Evolutionary conservation across 2,329 filamentous ascomycete species (phyloP).

Genomic region (Rhynchosporium agropyri): DNA sequence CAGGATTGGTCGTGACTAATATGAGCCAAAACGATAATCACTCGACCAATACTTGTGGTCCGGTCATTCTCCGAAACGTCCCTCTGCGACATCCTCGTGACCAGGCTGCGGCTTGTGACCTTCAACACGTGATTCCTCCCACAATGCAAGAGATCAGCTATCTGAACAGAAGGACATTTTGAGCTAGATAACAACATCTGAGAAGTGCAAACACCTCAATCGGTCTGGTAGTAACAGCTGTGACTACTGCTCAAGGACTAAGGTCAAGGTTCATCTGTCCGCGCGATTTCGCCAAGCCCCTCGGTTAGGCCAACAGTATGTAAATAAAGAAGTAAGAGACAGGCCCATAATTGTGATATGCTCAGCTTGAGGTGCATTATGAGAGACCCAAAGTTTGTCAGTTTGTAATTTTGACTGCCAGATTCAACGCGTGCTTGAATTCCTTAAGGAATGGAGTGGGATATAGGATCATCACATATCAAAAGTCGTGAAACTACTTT

Average conservation of each 20-base stretch:
- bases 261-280: too few species aligned
- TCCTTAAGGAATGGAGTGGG: too few species aligned
- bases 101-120: background rate
- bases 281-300: background rate
- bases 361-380: background rate
- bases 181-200: too few species aligned
- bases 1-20: background rate
- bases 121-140: background rate
- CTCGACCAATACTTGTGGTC: constrained; percentile 3
- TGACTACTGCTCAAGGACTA: too few species aligned
- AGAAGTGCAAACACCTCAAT: too few species aligned
- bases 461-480: too few species aligned
- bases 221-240: too few species aligned
- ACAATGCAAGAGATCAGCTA: too few species aligned
- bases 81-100: constrained; percentile 5
- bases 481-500: too few species aligned
- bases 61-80: background rate
- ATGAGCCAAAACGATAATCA: background rate
- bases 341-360: background rate
- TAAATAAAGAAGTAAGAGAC: background rate
- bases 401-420: background rate
- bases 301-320: background rate
- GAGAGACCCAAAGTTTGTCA: background rate
- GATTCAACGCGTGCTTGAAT: too few species aligned
- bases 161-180: too few species aligned